Percentiles rank a stretch among this genome's conserved stretches.
Evolutionary conservation across 805 yeast genomes (phyloP).

Genomic region (Saccharomyces eubayanus): DNA sequence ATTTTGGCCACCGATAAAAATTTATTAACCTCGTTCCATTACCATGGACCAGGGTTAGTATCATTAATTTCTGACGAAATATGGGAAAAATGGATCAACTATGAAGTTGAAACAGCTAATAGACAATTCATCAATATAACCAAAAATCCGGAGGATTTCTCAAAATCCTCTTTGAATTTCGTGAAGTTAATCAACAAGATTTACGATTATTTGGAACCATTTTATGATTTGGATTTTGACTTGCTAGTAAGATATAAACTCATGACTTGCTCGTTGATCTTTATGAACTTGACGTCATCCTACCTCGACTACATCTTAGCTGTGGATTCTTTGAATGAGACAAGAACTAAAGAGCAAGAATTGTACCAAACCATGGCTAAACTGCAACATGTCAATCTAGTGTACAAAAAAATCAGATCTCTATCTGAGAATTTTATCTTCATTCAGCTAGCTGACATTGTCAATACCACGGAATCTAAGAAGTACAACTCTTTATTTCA

Average conservation of each 20-base stretch:
- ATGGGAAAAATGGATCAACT: conserved; percentile 40
- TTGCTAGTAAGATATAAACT: conserved; percentile 19
- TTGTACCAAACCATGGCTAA: conserved; percentile 21
- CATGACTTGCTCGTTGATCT: conserved; percentile 22
- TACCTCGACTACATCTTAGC: conserved; percentile 19
- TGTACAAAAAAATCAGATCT: conserved; percentile 11
- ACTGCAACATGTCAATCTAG: conserved; percentile 14
- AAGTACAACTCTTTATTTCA: conserved; percentile 25
- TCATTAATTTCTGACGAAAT: conserved; percentile 24
- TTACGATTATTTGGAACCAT: conserved; percentile 31
- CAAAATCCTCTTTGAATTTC: conserved; percentile 31
- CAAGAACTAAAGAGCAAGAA: conserved; percentile 19
- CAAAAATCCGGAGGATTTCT: conserved; percentile 14
- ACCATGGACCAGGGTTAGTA: conserved; percentile 33
- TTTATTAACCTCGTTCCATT: conserved; percentile 34
- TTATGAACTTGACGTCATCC: conserved; percentile 17
- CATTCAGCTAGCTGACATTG: conserved; percentile 17
- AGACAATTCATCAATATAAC: conserved; percentile 40
- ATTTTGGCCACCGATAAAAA: conserved; percentile 34
- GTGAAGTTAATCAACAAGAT: conserved; percentile 41
- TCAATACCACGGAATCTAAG: conserved; percentile 17
- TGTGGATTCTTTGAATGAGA: conserved; percentile 14
- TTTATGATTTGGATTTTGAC: conserved; percentile 24
- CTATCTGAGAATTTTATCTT: conserved; percentile 15
- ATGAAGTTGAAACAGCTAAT: conserved; percentile 39